Base-by-base conservation (phyloP, 2,329 filamentous ascomycete genomes). In the Leptographium procerum region DNA sequence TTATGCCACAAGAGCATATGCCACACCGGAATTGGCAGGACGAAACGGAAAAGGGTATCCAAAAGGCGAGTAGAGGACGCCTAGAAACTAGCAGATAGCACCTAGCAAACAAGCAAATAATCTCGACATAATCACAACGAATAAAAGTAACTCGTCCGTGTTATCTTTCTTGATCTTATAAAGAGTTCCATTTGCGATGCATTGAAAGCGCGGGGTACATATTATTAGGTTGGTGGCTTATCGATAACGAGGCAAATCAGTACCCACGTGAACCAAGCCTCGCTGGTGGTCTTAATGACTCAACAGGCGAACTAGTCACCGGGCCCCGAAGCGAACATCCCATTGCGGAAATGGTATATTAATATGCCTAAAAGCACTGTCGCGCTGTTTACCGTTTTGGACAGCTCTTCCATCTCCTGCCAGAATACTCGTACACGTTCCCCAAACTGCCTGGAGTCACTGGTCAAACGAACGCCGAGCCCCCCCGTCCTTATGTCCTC, bases 51-150 rank as follows among this genome's bases (percentile, higher is more conserved):
- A 45, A 31, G 4, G 8, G 10, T 16, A 11, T 16, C n/a, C 1
- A 14, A 31, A 31, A 55, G 57, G 57, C 57, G 57, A 58, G 57
- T 58, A 47, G 57, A 55, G 50, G 57, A 58, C 57, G 57, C 57
- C 57, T 58, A 31, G 19, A 22, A 14, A n/a, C n/a, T n/a, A n/a
- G n/a, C n/a, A n/a, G n/a, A n/a, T n/a, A n/a, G n/a, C n/a, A n/a
- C n/a, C 28, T 43, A 51, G 19, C n/a, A 51, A n/a, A 8, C 4
- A 43, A 43, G 26, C 19, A 14, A 14, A 47, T 45, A 45, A 43
- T 34, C 8, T 34, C 9, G 29, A 5, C 36, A 22, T 13, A 33
- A 45, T 34, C 16, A 40, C 10, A 28, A 13, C 8, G 16, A 22
- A 34, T 34, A 3, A 34, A 52, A 33, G 31, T 6, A 10, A 33